phyloP scores from a whole-genome alignment of 1,284 basidiomycete genomes.

The Cryptococcus jaspeensis region DNA sequence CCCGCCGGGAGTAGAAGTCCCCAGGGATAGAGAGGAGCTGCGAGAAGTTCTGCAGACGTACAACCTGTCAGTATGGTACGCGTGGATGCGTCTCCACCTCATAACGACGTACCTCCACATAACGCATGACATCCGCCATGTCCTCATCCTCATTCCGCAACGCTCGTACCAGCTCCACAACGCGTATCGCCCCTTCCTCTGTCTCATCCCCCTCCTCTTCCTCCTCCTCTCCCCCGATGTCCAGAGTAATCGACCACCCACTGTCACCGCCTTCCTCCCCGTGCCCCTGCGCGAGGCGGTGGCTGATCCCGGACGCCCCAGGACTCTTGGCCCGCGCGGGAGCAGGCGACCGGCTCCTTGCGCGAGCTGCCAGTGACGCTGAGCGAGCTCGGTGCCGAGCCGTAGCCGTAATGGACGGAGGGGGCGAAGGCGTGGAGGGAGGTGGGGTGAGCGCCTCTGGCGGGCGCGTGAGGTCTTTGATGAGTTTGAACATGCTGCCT shows the following conservation, averaged over 20 bases:
- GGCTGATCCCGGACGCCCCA: constrained; percentile 4
- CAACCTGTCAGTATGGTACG: background rate
- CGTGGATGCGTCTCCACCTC: background rate
- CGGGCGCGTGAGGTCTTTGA: constrained; percentile 46
- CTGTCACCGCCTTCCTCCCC: constrained; percentile 12
- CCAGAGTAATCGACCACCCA: constrained; percentile 14
- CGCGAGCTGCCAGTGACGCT: constrained; percentile 2
- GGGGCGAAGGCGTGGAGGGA: constrained; percentile 3
- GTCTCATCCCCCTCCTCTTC: constrained; percentile 31
- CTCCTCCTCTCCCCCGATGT: constrained; percentile 6
- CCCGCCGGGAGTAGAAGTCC: constrained; percentile 20
- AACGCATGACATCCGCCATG: constrained; percentile 30
- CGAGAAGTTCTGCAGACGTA: constrained; percentile 33
- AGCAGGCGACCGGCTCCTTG: constrained; percentile 9
- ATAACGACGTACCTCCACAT: constrained; percentile 36
- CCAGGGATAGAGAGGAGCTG: constrained; percentile 32
- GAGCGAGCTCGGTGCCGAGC: constrained; percentile 8
- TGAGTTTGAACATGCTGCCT: constrained; percentile 44
- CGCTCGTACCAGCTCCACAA: constrained; percentile 28
- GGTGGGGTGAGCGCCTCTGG: constrained; percentile 36
- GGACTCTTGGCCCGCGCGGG: constrained; percentile 10
- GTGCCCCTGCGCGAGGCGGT: background rate
- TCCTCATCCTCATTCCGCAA: constrained; percentile 22
- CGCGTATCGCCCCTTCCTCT: constrained; percentile 29
- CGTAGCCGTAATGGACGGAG: background rate